Evolutionary conservation across 306 rosid species (phyloP), one percentile per base, ranked within the genome.

Genomic region (Hippophae tibetana): DNA sequence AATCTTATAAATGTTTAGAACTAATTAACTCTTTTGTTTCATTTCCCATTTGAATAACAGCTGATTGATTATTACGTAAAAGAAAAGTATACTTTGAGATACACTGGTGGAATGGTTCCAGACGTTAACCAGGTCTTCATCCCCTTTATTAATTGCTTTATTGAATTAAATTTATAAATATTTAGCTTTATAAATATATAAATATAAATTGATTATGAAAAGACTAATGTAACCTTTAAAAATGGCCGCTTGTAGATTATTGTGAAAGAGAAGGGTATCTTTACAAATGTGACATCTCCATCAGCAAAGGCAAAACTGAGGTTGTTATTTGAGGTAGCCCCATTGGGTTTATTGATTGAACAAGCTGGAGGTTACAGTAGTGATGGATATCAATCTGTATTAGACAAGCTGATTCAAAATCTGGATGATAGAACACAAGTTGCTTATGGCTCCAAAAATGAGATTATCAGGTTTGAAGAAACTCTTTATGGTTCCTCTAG

Each of bases 51-150:
- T 31, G 38, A 31, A 31, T 42, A 72, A 64, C 79, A 93, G 99
- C 78, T 93, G 66, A 75, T 93, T 56, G 82, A 93, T 62, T 88
- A 78, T 76, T 93, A 88, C 69, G 78, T 93, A 55, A 80, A 63
- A 52, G 95, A 88, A 72, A 88, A 88, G 62, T 93, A 93, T 90
- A 93, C 99, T 45, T 63, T 93, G 85, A 83, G 99, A 84, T 93
- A 93, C 77, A 88, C 99, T 0, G 99, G 99, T 61, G 99, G 99
- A 77, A 93, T 93, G 99, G 99, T 93, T 55, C 99, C 99, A 0
- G 99, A 93, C 57, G 99, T 88, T 11, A 93, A 88, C 80, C 99
- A 93, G 95, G 99, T 89, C 38, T 49, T 55, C 61, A 54, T 74
- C 63, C 57, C 43, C 25, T 3, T 43, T 45, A 31, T 4, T 31